phyloP scores from a whole-genome alignment of 1,139 yeast species.

The Sugiyamaella pinicola region DNA sequence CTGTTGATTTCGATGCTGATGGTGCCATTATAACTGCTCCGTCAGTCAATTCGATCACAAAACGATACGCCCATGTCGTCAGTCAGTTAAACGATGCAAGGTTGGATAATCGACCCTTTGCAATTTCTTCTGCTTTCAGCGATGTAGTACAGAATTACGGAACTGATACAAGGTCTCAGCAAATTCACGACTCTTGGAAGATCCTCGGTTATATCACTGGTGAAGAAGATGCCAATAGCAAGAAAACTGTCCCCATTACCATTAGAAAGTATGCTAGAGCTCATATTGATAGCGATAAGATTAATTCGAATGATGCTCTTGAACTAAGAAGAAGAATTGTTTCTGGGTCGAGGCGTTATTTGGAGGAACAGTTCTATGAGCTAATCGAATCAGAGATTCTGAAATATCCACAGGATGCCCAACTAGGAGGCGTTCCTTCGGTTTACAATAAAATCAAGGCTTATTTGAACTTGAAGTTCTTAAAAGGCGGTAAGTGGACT shows the following conservation, averaged over 20 bases:
- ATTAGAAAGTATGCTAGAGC: slow-evolving; percentile 53
- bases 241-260: slow-evolving; percentile 36
- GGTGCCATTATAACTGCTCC: neutral
- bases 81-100: slow-evolving; percentile 72
- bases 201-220: slow-evolving; percentile 38
- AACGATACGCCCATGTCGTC: slow-evolving; percentile 71
- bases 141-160: slow-evolving; percentile 45
- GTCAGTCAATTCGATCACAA: slow-evolving; percentile 28
- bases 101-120: slow-evolving; percentile 52
- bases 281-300: slow-evolving; percentile 40
- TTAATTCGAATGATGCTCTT: slow-evolving; percentile 37
- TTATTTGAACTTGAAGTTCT: slow-evolving; percentile 53
- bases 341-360: slow-evolving; percentile 57
- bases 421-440: slow-evolving; percentile 65
- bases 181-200: slow-evolving; percentile 45
- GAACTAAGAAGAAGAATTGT: slow-evolving; percentile 55
- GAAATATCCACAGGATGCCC: slow-evolving; percentile 58
- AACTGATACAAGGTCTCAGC: slow-evolving; percentile 42
- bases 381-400: slow-evolving; percentile 73
- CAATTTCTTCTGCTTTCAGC: slow-evolving; percentile 56
- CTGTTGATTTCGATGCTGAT: slow-evolving; percentile 14
- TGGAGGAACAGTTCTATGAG: slow-evolving; percentile 77
- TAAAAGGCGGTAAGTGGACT: slow-evolving; percentile 52
- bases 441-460: slow-evolving; percentile 70
- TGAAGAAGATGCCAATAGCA: slow-evolving; percentile 25